Base-by-base conservation (phyloP, 1,139 yeast genomes). In the Pichia sp. region DNA sequence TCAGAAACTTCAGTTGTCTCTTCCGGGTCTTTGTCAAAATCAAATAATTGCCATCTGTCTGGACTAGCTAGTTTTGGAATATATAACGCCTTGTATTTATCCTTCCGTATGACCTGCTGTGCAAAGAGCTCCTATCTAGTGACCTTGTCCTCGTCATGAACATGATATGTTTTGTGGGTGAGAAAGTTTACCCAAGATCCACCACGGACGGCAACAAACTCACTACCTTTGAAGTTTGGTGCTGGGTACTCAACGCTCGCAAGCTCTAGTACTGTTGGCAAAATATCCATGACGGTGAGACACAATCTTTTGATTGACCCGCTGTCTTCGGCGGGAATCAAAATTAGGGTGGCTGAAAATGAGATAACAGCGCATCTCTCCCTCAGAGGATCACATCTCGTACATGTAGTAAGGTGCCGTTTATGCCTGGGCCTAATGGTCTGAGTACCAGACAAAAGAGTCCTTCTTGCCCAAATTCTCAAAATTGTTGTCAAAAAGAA, bases 371-470 rank as follows among this genome's bases (percentile, higher is more conserved):
- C 78, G 70, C 37, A 79, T 78, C 8, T 82, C 84, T 36, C 84
- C 84, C 62, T 79, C 83, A 8, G 71, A 62, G 0, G 80, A 70
- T 75, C 79, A 77, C 68, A 69, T 69, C 58, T 79, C 79, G 62
- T 72, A 76, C 75, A 76, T 75, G 50, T 73, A 68, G 41, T 74
- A 69, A 4, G 83, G 83, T 2, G 83, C 80, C 18, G 83, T 79
- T 5, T 83, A 80, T 13, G 83, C 84, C 58, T 79, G 83, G 0
- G 84, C 84, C 84, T 84, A 79, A 59, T 79, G 76, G 53, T 80
- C 82, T 1, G 79, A 76, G 56, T 79, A 79, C 71, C 74, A 75
- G 6, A 71, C 74, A 60, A 77, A 79, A 1, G 82, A 76, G 57
- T 79, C 67, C 44, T 59, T 58, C 39, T 70, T 71, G 4, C 84